Conservation (phyloP, 2,329 filamentous ascomycete genomes). For the Ilyonectria robusta region DNA sequence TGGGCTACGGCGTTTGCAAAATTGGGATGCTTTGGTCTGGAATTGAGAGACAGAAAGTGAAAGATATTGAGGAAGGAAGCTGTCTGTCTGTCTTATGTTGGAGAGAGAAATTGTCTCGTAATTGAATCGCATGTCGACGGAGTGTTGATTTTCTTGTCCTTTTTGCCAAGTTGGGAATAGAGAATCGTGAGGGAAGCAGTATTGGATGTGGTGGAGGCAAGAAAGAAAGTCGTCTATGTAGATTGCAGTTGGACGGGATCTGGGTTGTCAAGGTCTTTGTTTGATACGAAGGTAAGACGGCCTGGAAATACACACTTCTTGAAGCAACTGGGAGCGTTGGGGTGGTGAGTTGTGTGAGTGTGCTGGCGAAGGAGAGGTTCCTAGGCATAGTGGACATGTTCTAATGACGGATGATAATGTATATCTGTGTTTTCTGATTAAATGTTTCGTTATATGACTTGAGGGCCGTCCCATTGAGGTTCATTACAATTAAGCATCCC, state of each 20-base stretch:
- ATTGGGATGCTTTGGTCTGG: conserved; percentile 19
- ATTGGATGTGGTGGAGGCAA: conserved; percentile 1
- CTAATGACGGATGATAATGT: conserved; percentile 8
- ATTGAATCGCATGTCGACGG: conserved; percentile 28
- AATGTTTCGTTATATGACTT: background rate
- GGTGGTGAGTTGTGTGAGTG: conserved; percentile 6
- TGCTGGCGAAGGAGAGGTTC: background rate
- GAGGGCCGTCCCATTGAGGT: background rate
- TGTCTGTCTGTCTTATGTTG: conserved; percentile 13
- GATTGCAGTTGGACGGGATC: conserved; percentile 7
- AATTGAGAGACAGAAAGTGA: conserved; percentile 6
- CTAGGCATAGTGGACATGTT: background rate
- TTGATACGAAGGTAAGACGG: background rate
- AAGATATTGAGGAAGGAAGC: conserved; percentile 1
- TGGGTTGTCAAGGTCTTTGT: background rate
- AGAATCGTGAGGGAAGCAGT: conserved; percentile 2
- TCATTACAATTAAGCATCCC: background rate
- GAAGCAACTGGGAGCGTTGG: background rate
- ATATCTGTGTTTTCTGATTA: background rate
- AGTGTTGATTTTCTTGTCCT: conserved; percentile 15
- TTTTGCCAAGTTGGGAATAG: background rate
- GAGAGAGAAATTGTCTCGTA: conserved; percentile 34
- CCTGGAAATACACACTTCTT: conserved; percentile 2
- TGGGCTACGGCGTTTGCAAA: conserved; percentile 34
- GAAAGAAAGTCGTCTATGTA: conserved; percentile 2